These are phyloP conservation scores for Zalaria sp. DNA, from an alignment of 2,329 filamentous ascomycete genomes.

Conservation along the genomic window DNA sequence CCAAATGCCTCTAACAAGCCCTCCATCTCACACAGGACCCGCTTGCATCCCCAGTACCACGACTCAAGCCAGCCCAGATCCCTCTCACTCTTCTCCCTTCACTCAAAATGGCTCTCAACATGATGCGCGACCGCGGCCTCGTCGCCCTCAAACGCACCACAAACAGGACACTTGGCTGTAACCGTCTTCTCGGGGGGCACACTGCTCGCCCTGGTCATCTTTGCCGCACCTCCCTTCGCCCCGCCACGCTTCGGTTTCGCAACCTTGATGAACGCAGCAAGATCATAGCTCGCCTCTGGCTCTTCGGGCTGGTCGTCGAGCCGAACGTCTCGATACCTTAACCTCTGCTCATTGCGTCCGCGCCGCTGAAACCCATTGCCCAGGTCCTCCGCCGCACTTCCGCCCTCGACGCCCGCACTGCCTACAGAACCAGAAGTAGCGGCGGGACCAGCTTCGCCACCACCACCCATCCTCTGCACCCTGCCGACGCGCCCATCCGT, in stretches of 20 bases:
- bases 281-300: constrained; percentile 27
- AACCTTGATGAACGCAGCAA: constrained; percentile 37
- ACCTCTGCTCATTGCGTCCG: not conserved
- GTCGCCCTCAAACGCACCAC: constrained; percentile 52
- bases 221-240: constrained; percentile 9
- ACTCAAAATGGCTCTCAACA: constrained; percentile 42
- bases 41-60: too few species aligned
- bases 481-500: constrained; percentile 57
- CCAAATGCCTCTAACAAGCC: too few species aligned
- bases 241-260: constrained; percentile 17
- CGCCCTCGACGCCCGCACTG: constrained; percentile 2
- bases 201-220: constrained; percentile 5
- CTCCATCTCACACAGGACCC: too few species aligned
- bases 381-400: not conserved
- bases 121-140: constrained; percentile 54
- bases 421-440: constrained; percentile 8
- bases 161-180: constrained; percentile 45
- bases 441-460: not conserved
- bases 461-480: constrained; percentile 47
- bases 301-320: constrained; percentile 16
- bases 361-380: not conserved
- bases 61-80: too few species aligned
- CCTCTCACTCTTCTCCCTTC: too few species aligned
- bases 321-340: constrained; percentile 7
- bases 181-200: constrained; percentile 9